Evolutionary conservation across 805 yeast genomes (phyloP), one percentile per base, ranked within the genome.

Genomic region (Candida oleophila): DNA sequence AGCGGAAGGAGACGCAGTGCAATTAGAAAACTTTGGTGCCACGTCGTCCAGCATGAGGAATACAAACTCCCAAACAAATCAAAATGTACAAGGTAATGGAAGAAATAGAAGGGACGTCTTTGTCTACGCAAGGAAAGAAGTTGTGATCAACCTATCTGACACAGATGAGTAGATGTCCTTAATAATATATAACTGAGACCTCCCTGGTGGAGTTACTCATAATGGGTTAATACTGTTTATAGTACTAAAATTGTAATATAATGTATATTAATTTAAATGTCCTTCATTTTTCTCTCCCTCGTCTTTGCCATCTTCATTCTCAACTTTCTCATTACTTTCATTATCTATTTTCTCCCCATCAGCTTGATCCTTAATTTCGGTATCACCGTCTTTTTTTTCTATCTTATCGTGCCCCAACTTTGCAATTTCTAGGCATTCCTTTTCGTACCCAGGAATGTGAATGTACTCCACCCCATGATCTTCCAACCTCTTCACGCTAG

Each of bases 391-490:
- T 37, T 37, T 21, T 7, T 28, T 18, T 25, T 22, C 28, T n/a
- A 47, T 57, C 48, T 69, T 57, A 5, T 67, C 69, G 61, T 87
- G 96, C 0, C 96, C 96, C 54, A 75, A 80, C 53, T 73, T 78
- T 2, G 98, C 97, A 9, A 85, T 81, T 35, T 68, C 64, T 33
- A 88, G 68, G 45, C 89, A 81, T 52, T 76, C 80, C 11, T 81
- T 81, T 57, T 89, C 96, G 60, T 80, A 83, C 0, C 98, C 99
- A 0, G 91, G 87, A 21, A 94, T 79, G 53, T 85, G 87, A 9
- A 88, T 73, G 57, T 92, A 92, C 48, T 78, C 84, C 12, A 92
- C 76, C 0, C 83, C 86, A 1, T 72, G 71, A 0, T 61, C 72
- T n/a, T 68, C 69, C 38, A 94, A 69, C 56, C 77, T 79, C 4